These are phyloP conservation scores for Kodamaea nitidulidarum DNA, from an alignment of 805 yeast genomes.

Conservation along the genomic window DNA sequence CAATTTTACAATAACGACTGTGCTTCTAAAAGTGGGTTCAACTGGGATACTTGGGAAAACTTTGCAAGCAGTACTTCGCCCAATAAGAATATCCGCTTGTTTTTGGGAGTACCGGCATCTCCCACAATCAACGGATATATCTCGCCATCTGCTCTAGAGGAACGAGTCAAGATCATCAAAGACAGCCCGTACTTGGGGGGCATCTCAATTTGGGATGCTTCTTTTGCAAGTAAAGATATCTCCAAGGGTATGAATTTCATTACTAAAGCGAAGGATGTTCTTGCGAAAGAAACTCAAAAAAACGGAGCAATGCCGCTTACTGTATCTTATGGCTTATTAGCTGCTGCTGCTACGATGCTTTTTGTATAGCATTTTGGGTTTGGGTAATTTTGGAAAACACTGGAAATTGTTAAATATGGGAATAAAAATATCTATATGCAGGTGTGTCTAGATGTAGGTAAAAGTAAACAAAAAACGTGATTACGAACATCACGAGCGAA, in stretches of 20 bases:
- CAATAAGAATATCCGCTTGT: constrained; percentile 30
- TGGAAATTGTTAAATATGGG: no score
- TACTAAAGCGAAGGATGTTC: neutral
- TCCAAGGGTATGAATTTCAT: neutral
- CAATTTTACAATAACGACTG: constrained; percentile 88
- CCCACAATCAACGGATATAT: constrained; percentile 33
- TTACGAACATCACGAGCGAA: no score
- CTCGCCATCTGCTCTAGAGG: constrained; percentile 22
- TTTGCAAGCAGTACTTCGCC: constrained; percentile 57
- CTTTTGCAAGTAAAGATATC: constrained; percentile 17
- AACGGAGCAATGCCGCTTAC: no score
- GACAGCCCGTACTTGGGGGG: constrained; percentile 29
- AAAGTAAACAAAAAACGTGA: no score
- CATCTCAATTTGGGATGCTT: constrained; percentile 32
- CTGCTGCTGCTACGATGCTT: no score
- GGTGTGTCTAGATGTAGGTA: no score
- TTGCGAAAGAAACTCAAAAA: constrained; percentile 3
- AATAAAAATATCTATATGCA: no score
- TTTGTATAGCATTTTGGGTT: no score
- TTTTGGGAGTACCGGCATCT: constrained; percentile 34
- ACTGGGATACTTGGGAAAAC: constrained; percentile 64
- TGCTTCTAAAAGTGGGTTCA: constrained; percentile 45
- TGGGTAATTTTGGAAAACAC: no score
- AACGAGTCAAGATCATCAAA: constrained; percentile 13
- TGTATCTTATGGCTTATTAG: no score